Base-by-base conservation (phyloP, 2,329 filamentous ascomycete genomes). In the Botrytis aclada region DNA sequence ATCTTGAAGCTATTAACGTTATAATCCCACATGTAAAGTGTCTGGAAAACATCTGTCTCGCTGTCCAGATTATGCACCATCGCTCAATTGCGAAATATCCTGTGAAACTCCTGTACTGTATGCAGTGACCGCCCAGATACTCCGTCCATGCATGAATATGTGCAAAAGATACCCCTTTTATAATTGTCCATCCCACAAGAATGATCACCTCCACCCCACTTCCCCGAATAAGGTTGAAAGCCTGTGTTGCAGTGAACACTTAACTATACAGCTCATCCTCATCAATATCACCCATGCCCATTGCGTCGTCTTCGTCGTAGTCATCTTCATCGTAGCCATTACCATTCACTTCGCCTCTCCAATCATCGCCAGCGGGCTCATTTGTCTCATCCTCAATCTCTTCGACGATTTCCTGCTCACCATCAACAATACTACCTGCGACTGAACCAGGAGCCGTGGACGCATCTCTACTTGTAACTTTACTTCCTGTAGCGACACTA, bases 401-500 rank as follows among this genome's bases (percentile, higher is more conserved):
- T 43, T 60, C 65, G 6, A 61, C 32, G 6, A 45, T 45, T 7
- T 58, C 71, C 22, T 64, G 61, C 29, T 29, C 58, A 29, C 41
- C 51, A 47, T 63, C 51, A 22, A 63, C 41, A 34, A 43, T 41
- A 32, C 74, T 74, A 34, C 76, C 69, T 64, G 76, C 75, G 41
- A 32, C 45, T 18, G 61, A 74, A 18, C 16, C 47, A 18, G 71
- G 65, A 32, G 45, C 71, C 8, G 65, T 61, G 39, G 74, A 74
- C 16, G 74, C 75, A 61, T 76, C 75, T 29, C 73, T 64, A 41
- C 76, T 78, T 3, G 85, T 88, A 54, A 84, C 86, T 72, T 80
- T 76, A 51, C 80, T 81, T 56, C 51, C 51, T 14, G 82, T 83
- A 0, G 84, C 84, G 20, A 84, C 84, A 37, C 86, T 88, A 0